Evolutionary conservation across 1,139 yeast genomes (phyloP), one percentile per base, ranked within the genome.

Genomic region (Suhomyces panamericanus): DNA sequence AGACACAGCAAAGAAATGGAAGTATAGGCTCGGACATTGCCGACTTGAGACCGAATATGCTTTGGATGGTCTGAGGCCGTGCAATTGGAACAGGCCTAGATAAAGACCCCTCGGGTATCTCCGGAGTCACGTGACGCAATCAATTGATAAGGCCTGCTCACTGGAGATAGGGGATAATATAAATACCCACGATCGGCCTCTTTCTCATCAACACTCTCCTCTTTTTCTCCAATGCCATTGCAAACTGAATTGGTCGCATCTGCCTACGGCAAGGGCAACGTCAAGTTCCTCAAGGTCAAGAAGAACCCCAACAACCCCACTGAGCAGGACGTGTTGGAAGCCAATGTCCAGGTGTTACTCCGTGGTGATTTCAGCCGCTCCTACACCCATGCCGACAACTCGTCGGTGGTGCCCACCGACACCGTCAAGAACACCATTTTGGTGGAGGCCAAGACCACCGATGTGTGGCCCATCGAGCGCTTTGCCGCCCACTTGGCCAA

Each of bases 401-500:
- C 87, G 3, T 78, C 87, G n/a, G 83, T 90, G 59, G 95, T 90
- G 39, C 96, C 97, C 46, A 90, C 97, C 11, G 97, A 90, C 66
- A 89, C 96, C 1, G 91, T 89, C 50, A 90, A 90, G 69, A 90
- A 90, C 74, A 90, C 96, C 45, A 81, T 88, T 52, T 76, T 83
- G 63, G 71, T 90, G 33, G 83, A 87, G 57, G 96, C 96, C 50
- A 87, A 87, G 68, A 84, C 76, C 58, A 77, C 81, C 47, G 87
- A 87, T 49, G 87, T 83, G 36, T 87, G 93, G 87, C 96, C 96
- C 49, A 85, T 87, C 55, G 97, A 90, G 74, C 75, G 86, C 47
- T 90, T 88, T 67, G 97, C 95, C 33, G 89, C 91, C 33, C 87
- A 82, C 53, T 73, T 90, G 52, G 95, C 89, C 38, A 73, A 83